A percentile compares a stretch with the other conserved stretches of the same genome.
phyloP scores from a whole-genome alignment of 805 yeast genomes.

The Kurtzmaniella cleridarum region DNA sequence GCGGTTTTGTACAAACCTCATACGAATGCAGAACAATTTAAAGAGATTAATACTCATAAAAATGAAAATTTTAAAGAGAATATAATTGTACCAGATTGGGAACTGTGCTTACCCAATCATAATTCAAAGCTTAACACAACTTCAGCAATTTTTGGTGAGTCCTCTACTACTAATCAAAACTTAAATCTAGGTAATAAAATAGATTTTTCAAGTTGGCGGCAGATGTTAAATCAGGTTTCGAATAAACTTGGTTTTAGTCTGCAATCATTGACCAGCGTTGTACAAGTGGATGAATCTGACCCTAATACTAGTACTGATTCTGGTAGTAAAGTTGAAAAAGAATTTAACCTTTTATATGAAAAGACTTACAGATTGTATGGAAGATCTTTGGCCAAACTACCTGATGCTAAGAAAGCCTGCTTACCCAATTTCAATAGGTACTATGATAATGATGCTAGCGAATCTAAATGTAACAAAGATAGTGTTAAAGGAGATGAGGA shows the following conservation, averaged over 20 bases:
- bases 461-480: constrained; percentile 18
- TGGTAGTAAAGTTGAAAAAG: constrained; percentile 22
- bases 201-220: constrained; percentile 33
- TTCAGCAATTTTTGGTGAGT: constrained; percentile 19
- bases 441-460: constrained; percentile 11
- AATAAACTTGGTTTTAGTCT: constrained; percentile 30
- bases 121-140: constrained; percentile 10
- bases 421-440: constrained; percentile 31
- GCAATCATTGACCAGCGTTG: constrained; percentile 22
- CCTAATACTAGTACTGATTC: background rate
- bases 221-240: constrained; percentile 28
- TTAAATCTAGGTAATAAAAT: constrained; percentile 12
- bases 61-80: constrained; percentile 38
- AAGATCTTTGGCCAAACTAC: constrained; percentile 28
- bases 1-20: constrained; percentile 43
- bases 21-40: constrained; percentile 33
- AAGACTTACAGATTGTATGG: constrained; percentile 36
- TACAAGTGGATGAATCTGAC: constrained; percentile 7
- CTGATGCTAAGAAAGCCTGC: constrained; percentile 33
- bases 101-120: constrained; percentile 29
- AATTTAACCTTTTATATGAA: constrained; percentile 26
- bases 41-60: constrained; percentile 38
- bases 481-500: constrained; percentile 20
- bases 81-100: constrained; percentile 39
- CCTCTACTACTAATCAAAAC: constrained; percentile 16